These are phyloP conservation scores for Akanthomyces dipterigenus DNA, from an alignment of 2,329 filamentous ascomycete species.

Conservation along the genomic window DNA sequence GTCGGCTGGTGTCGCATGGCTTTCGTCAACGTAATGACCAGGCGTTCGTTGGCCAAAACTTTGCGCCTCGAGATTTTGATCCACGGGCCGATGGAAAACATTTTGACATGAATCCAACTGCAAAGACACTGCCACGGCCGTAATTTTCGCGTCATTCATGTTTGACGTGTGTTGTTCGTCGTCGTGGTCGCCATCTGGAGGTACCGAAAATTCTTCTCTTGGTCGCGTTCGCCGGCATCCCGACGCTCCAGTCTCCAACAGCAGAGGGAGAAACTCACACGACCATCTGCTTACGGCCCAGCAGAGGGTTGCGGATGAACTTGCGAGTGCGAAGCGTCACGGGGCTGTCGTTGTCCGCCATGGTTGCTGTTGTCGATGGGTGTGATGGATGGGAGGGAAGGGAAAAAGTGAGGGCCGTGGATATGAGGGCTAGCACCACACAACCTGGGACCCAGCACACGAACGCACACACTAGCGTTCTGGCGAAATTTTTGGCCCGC, in stretches of 20 bases:
- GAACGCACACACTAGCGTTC: constrained; percentile 10
- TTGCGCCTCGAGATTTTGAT: background rate
- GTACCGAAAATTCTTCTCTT: constrained; percentile 9
- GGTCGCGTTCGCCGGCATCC: background rate
- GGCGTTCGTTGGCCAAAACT: background rate
- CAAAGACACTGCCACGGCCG: background rate
- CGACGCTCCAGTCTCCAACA: background rate
- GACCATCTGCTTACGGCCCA: constrained; percentile 99
- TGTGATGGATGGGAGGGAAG: constrained; percentile 20
- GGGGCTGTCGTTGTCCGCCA: constrained; percentile 76
- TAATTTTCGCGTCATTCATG: background rate
- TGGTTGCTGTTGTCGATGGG: constrained; percentile 52
- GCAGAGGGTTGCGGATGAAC: constrained; percentile 99
- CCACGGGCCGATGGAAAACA: background rate
- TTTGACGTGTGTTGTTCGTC: background rate
- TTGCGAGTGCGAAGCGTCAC: constrained; percentile 96
- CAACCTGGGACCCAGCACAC: constrained; percentile 15
- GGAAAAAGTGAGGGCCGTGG: constrained; percentile 10
- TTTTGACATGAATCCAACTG: background rate
- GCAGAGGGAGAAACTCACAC: constrained; percentile 63
- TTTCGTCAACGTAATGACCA: background rate
- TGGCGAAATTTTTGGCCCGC: constrained; percentile 20
- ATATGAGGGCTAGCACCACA: constrained; percentile 14
- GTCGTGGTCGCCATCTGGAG: background rate
- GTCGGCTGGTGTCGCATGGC: background rate